Evolutionary conservation across 2,329 filamentous ascomycete species (phyloP).

Genomic region (Phaeosphaeriaceae sp.): DNA sequence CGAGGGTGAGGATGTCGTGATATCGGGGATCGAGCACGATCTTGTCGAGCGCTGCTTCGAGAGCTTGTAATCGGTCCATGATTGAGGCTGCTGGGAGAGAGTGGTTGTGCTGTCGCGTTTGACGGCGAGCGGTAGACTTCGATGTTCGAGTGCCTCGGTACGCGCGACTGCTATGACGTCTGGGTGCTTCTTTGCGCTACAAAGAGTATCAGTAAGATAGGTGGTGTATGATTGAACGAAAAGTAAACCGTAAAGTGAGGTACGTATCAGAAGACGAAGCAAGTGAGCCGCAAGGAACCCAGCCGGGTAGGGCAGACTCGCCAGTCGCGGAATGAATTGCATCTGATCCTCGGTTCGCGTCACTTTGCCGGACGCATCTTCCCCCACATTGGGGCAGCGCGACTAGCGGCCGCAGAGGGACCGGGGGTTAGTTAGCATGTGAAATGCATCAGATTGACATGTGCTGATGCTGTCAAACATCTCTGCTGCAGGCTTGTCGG

Average conservation of each 20-base stretch:
- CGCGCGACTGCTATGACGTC: slow-evolving; percentile 26
- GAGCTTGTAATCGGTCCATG: slow-evolving; percentile 44
- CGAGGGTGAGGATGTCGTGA: slow-evolving; percentile 80
- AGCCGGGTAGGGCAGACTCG: slow-evolving; percentile 22
- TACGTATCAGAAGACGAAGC: slow-evolving; percentile 14
- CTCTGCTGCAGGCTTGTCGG: neutral
- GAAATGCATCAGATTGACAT: slow-evolving; percentile 30
- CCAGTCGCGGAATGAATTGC: slow-evolving; percentile 21
- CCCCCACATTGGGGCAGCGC: slow-evolving; percentile 38
- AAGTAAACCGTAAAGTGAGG: neutral
- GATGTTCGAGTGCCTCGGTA: slow-evolving; percentile 31
- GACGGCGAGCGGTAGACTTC: slow-evolving; percentile 3
- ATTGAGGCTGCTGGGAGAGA: neutral
- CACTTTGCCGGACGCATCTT: slow-evolving; percentile 38
- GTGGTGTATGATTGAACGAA: neutral
- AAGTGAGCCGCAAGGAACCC: slow-evolving; percentile 10
- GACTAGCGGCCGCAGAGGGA: slow-evolving; percentile 18
- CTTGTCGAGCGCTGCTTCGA: slow-evolving; percentile 69
- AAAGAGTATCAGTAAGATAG: neutral
- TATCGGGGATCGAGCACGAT: slow-evolving; percentile 83
- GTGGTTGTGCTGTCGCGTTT: slow-evolving; percentile 5
- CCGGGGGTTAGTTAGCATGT: slow-evolving; percentile 34
- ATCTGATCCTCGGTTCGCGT: slow-evolving; percentile 47
- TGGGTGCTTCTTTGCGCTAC: slow-evolving; percentile 8
- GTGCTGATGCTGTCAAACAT: slow-evolving; percentile 9